Evolutionary conservation across 73 alveolate species (phyloP), one percentile per base, ranked within the genome.

Genomic region (Halteria grandinella): DNA sequence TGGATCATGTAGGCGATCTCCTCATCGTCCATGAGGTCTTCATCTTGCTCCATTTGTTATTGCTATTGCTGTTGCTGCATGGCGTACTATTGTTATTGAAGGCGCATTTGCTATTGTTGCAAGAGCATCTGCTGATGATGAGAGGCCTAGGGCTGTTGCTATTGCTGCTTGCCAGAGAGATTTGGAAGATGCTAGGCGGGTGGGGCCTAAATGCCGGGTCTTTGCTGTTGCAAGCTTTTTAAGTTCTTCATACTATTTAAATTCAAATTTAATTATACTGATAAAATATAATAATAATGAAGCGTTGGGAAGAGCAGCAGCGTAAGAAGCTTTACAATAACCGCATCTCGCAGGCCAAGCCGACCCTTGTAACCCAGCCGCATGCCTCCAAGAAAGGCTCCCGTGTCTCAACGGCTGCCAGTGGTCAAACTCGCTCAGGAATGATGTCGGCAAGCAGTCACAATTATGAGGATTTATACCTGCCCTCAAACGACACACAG

Each of bases 241-340:
- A n/a, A n/a, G n/a, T n/a, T n/a, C n/a, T n/a, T n/a, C n/a, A n/a
- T n/a, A n/a, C n/a, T n/a, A n/a, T n/a, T n/a, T n/a, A n/a, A n/a
- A n/a, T n/a, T n/a, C n/a, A n/a, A n/a, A n/a, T n/a, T n/a, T n/a
- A n/a, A n/a, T n/a, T n/a, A n/a, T n/a, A n/a, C n/a, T n/a, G 18
- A 54, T 18, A 18, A 21, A 17, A 54, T 18, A 8, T 21, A 54
- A 21, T 21, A 14, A 8, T 8, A 54, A 66, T 66, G 80, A 66
- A 66, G 66, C 47, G 52, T 41, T 66, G 80, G 80, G 80, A 66
- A 66, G 80, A 66, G 31, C 32, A 41, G 15, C n/a, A 66, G 5
- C 11, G 80, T 10, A 18, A 66, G 28, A n/a, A 66, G 21, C 66
- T 66, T 15, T 66, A 66, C 34, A 44, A 41, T 10, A 47, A 25